Percentiles rank a stretch among this genome's conserved stretches.
Evolutionary conservation across 352 stramenopile species (phyloP).

Genomic region (Globisporangium cystogenes): DNA sequence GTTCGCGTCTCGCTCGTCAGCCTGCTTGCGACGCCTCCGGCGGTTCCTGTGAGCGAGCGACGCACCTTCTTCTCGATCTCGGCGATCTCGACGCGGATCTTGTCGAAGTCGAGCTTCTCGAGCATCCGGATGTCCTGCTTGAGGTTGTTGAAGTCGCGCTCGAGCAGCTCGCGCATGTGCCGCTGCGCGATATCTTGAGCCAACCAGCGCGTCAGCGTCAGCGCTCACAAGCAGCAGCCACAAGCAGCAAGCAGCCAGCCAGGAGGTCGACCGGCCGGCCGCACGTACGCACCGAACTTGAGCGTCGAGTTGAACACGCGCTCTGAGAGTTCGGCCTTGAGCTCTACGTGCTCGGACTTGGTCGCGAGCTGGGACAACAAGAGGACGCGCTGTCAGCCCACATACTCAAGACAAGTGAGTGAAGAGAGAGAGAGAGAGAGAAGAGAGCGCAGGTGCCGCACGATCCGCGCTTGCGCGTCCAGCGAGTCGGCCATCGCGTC

Average conservation of each 20-base stretch:
- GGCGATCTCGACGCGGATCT: conserved; percentile 83
- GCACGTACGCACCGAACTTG: conserved; percentile 64
- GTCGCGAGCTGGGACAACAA: conserved; percentile 52
- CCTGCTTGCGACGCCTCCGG: too few species aligned
- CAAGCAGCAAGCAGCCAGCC: too few species aligned
- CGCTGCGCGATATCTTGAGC: conserved; percentile 80
- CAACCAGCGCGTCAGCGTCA: not conserved
- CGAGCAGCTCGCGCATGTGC: conserved; percentile 82
- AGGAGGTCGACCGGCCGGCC: not conserved
- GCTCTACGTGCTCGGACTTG: conserved; percentile 83
- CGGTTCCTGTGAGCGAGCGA: too few species aligned
- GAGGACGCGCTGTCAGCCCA: not conserved
- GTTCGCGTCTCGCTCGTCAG: not conserved
- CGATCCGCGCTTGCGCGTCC: conserved; percentile 60
- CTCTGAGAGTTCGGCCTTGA: conserved; percentile 83
- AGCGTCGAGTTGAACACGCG: conserved; percentile 87
- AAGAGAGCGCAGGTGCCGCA: conserved; percentile 18
- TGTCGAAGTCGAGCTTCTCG: conserved; percentile 89
- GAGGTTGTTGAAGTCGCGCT: conserved; percentile 87
- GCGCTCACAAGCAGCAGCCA: too few species aligned
- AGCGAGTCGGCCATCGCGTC: conserved; percentile 75
- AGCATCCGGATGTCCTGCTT: conserved; percentile 90
- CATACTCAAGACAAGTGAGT: too few species aligned
- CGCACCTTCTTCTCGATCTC: conserved; percentile 78
- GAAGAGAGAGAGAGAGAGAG: too few species aligned